Conservation (phyloP, 208 protist genomes). For the Acanthamoeba castellanii region DNA sequence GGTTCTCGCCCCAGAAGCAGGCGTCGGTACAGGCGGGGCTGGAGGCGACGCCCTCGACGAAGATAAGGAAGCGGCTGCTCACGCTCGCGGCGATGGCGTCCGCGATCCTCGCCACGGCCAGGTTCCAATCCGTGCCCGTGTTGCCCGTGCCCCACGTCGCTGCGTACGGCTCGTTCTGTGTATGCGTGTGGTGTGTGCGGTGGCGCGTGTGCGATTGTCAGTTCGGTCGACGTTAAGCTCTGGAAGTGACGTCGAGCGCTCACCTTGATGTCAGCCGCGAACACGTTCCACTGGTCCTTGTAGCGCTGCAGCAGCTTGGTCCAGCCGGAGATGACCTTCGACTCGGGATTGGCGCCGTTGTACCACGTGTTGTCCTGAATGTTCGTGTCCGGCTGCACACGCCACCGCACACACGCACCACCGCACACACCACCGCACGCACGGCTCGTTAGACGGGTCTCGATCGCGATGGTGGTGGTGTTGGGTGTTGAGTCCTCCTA, state of each 20-base stretch:
- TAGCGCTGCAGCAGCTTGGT: not conserved
- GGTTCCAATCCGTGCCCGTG: slow-evolving; percentile 24
- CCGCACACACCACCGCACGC: no score
- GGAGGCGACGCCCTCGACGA: slow-evolving; percentile 24
- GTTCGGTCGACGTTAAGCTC: not conserved
- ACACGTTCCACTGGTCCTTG: slow-evolving; percentile 67
- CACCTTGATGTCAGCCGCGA: slow-evolving; percentile 60
- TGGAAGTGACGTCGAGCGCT: not conserved
- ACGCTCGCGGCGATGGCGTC: not conserved
- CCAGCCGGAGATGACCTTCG: slow-evolving; percentile 59
- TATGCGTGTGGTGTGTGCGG: not conserved
- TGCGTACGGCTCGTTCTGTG: slow-evolving; percentile 49
- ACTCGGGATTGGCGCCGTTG: slow-evolving; percentile 24
- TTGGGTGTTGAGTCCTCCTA: no score
- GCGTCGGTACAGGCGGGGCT: not conserved
- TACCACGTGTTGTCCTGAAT: slow-evolving; percentile 73
- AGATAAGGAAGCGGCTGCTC: not conserved
- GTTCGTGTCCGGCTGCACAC: slow-evolving; percentile 1
- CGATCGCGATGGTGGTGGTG: no score
- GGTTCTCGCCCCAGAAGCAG: slow-evolving; percentile 78
- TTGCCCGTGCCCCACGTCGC: slow-evolving; percentile 64
- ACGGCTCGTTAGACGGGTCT: no score
- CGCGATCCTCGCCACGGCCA: slow-evolving; percentile 17
- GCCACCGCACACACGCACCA: no score
- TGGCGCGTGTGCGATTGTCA: not conserved